Evolutionary conservation across 208 protist species (phyloP).

Genomic region (Wallacemonas sp.): DNA sequence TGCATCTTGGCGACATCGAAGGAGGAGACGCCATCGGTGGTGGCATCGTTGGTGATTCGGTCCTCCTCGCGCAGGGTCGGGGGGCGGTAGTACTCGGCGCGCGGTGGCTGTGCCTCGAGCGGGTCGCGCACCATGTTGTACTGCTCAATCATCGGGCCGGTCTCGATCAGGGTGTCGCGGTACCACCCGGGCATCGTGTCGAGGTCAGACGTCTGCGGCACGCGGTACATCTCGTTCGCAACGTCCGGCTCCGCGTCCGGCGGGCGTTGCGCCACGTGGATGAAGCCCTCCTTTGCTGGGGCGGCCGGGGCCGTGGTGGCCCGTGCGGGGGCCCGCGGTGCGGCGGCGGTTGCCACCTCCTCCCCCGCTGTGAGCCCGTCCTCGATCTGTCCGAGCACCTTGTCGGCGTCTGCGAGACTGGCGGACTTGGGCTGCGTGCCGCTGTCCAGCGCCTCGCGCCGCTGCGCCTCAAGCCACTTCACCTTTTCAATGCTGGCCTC

Average conservation of each 20-base stretch:
- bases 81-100: conserved; percentile 68
- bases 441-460: conserved; percentile 26
- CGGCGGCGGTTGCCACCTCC: no score
- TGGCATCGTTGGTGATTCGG: conserved; percentile 81
- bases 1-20: conserved; percentile 89
- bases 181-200: conserved; percentile 84
- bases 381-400: conserved; percentile 24
- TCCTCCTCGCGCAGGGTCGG: conserved; percentile 52
- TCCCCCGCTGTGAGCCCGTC: conserved; percentile 24
- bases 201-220: conserved; percentile 58
- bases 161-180: conserved; percentile 73
- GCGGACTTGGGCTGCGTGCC: conserved; percentile 2
- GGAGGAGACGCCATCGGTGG: conserved; percentile 56
- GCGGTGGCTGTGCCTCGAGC: conserved; percentile 43
- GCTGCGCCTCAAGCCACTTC: conserved; percentile 51
- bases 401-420: conserved; percentile 14
- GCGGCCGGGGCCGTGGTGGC: neutral
- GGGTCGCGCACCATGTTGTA: conserved; percentile 86
- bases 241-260: conserved; percentile 63
- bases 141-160: conserved; percentile 70
- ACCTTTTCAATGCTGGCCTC: conserved; percentile 70
- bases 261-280: conserved; percentile 62
- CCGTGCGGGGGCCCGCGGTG: no score
- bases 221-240: conserved; percentile 69
- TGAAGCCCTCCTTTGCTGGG: conserved; percentile 41